Evolutionary conservation across 2,329 filamentous ascomycete genomes (phyloP), one percentile per base, ranked within the genome.

Genomic region (Cyclaneusma minus): DNA sequence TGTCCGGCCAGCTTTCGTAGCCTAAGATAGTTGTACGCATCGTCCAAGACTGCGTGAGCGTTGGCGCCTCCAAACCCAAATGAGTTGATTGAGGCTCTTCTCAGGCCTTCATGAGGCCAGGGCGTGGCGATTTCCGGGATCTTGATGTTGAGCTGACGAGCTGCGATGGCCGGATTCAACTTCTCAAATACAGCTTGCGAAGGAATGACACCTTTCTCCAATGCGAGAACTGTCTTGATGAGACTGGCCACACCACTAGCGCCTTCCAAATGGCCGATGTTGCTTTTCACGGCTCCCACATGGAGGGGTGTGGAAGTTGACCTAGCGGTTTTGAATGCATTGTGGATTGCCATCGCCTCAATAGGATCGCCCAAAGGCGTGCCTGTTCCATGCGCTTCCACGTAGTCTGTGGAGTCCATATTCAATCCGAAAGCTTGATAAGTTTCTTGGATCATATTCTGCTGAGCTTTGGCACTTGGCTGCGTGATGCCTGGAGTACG

Each of bases 401-500:
- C 23, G 16, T 38, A 40, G n/a, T 27, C 32, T 2, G 35, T 13
- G 22, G 12, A 15, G 17, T 15, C 24, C 10, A 25, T 21, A 2
- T 33, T 22, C 10, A 38, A 13, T 4, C 29, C 1, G n/a, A 29
- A 27, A 4, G 20, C 28, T 7, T 20, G 6, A 20, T 39, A 39
- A 3, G 28, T 12, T 8, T 7, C 22, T 6, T 13, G 16, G 2
- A 39, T 39, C 8, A 34, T n/a, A 5, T 27, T 12, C n/a, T 25
- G 30, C 20, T 68, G 64, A 1, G 59, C 55, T 3, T 35, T 26
- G 2, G 46, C 41, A 24, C 49, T 68, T 0, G 68, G 68, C 43
- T 64, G 52, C 0, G 65, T 68, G 32, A 71, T 60, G 0, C 64
- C 65, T 10, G 39, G 52, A 1, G 68, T 73, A 11, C 55, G 50